Percentiles rank a stretch among this genome's conserved stretches.
Conservation (phyloP, 441 rosid species). For the Euphorbia celastroides region DNA sequence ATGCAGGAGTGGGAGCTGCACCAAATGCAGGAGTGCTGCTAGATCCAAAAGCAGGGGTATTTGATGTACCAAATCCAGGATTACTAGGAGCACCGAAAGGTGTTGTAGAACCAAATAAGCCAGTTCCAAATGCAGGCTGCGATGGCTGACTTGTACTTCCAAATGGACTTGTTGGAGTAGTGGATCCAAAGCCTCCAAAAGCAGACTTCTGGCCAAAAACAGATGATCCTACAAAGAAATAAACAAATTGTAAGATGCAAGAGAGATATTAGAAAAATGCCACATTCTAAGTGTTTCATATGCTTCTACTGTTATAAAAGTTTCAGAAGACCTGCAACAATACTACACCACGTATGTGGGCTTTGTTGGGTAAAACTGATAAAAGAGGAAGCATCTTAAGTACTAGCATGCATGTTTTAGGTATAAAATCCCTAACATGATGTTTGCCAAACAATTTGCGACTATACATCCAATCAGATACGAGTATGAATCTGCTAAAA, state of each 20-base stretch:
- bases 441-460: neutral
- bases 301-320: neutral
- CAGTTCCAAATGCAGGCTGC: conserved; percentile 75
- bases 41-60: conserved; percentile 46
- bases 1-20: conserved; percentile 38
- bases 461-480: neutral
- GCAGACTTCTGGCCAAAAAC: conserved; percentile 64
- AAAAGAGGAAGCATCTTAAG: no score
- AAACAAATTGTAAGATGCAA: conserved; percentile 7
- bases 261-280: neutral
- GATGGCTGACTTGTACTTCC: conserved; percentile 77
- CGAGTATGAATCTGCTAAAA: neutral
- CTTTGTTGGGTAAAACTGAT: neutral
- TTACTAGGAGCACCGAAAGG: conserved; percentile 54
- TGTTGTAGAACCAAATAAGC: conserved; percentile 60
- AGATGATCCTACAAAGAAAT: conserved; percentile 40
- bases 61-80: conserved; percentile 53
- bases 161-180: conserved; percentile 62
- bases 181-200: conserved; percentile 71
- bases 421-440: neutral
- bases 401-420: no score
- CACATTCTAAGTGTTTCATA: neutral
- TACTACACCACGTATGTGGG: neutral
- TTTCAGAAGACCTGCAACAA: neutral
- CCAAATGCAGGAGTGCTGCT: conserved; percentile 49